Evolutionary conservation across 2,329 filamentous ascomycete genomes (phyloP).

Genomic region (Colletotrichum aenigma): DNA sequence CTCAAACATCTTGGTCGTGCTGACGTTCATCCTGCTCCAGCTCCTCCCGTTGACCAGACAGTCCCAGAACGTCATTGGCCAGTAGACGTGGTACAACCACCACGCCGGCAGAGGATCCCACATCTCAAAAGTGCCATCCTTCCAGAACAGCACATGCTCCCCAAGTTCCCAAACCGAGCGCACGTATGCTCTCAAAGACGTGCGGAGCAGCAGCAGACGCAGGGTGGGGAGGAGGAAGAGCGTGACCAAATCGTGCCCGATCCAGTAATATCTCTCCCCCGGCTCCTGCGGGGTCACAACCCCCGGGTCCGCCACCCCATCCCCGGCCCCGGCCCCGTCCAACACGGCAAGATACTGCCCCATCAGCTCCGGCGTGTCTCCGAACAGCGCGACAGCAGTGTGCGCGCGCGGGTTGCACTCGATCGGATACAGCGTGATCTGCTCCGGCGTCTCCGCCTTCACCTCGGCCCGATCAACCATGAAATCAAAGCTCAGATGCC

Average conservation of each 20-base stretch:
- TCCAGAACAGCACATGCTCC: conserved; percentile 51
- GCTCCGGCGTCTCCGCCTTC: conserved; percentile 23
- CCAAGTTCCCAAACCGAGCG: conserved; percentile 31
- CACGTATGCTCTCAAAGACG: background rate
- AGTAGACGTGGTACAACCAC: conserved; percentile 61
- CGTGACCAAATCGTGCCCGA: conserved; percentile 68
- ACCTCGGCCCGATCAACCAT: conserved; percentile 55
- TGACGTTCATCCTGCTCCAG: conserved; percentile 73
- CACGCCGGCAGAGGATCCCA: conserved; percentile 63
- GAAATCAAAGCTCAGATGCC: conserved; percentile 76
- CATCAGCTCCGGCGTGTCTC: conserved; percentile 47
- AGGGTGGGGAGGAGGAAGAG: conserved; percentile 54
- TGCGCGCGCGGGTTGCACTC: conserved; percentile 75
- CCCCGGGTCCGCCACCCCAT: background rate
- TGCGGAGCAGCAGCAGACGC: conserved; percentile 37
- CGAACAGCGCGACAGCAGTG: conserved; percentile 69
- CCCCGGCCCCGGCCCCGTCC: conserved; percentile 14
- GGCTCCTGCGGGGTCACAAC: conserved; percentile 24
- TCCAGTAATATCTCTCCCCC: conserved; percentile 58
- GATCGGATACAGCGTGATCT: conserved; percentile 63
- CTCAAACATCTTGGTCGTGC: conserved; percentile 51
- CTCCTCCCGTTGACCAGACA: conserved; percentile 46
- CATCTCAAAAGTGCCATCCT: conserved; percentile 55
- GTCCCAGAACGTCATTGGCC: conserved; percentile 54
- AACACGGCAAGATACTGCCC: conserved; percentile 58